Evolutionary conservation across 805 yeast species (phyloP).

Genomic region (Pichia deserticola): DNA sequence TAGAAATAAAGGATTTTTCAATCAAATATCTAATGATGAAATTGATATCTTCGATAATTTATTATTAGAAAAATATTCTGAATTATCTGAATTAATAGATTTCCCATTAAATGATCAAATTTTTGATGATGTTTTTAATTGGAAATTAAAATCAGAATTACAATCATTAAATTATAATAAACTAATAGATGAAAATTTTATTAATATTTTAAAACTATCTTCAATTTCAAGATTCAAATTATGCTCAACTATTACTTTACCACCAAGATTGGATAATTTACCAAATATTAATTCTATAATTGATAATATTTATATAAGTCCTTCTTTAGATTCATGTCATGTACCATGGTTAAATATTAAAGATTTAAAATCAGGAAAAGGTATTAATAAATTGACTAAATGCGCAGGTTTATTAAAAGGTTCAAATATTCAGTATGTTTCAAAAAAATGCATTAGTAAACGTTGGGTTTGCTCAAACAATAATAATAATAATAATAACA

Average conservation of each 20-base stretch:
- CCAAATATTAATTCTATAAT: slow-evolving; percentile 4
- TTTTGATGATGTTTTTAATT: slow-evolving; percentile 2
- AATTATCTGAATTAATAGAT: background rate
- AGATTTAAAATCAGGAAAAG: slow-evolving; percentile 7
- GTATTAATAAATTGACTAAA: background rate
- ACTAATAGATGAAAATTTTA: background rate
- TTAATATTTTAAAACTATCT: slow-evolving; percentile 28
- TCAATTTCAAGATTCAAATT: slow-evolving; percentile 38
- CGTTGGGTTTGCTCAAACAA: slow-evolving; percentile 5
- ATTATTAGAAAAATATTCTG: slow-evolving; percentile 6
- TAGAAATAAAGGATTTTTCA: slow-evolving; percentile 28
- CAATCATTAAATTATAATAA: background rate
- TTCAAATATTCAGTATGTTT: slow-evolving; percentile 10
- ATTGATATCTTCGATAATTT: slow-evolving; percentile 26
- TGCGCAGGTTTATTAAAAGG: slow-evolving; percentile 6
- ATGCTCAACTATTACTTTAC: slow-evolving; percentile 45
- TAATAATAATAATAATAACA: background rate
- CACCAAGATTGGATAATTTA: slow-evolving; percentile 38
- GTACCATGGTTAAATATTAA: slow-evolving; percentile 11
- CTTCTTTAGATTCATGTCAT: slow-evolving; percentile 2
- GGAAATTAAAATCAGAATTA: slow-evolving; percentile 3
- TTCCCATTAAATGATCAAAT: background rate
- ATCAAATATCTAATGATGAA: slow-evolving; percentile 28
- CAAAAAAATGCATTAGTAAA: slow-evolving; percentile 7
- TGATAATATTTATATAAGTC: background rate